Evolutionary conservation across 1,139 yeast species (phyloP), one percentile per base, ranked within the genome.

Genomic region (Blastobotrys aristatus): DNA sequence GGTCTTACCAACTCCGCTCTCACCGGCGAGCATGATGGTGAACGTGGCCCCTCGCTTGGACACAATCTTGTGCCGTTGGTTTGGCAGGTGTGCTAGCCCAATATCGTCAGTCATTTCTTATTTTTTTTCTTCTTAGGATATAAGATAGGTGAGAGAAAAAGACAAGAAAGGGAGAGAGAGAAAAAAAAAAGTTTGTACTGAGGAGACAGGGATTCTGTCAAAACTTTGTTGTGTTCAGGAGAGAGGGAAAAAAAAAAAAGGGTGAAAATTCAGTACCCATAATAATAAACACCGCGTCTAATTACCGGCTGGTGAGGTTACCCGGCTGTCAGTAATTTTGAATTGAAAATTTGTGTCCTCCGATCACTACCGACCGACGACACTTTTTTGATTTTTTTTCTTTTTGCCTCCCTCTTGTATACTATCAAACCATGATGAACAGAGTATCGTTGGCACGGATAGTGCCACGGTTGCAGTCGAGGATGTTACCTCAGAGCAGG

Each of bases 1-100:
- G 37, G 97, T 88, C 67, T 92, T 71, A 43, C 75, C 97, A 46
- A 89, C 74, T 4, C 97, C 97, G 50, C 92, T 82, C 69, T 90
- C 97, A 60, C 98, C 98, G 41, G 95, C 94, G 38, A 92, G 84
- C 97, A 92, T 88, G 56, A 92, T 61, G 46, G 97, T 92, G 73
- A 90, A 86, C 21, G 84, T 78, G 50, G 95, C 90, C 39, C 97
- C 98, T 56, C 82, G 77, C 59, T 86, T 84, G 56, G 95, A 84
- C 48, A 90, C 89, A 58, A 88, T 84, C 67, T 88, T 90, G 72
- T 87, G 88, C 84, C 94, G 78, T 73, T 92, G 98, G 65, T 89
- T 89, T 50, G 98, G 97, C 60, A 92, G 76, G 60, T 87, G 85
- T 49, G 95, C 80, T 59, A 90, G 82, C 54, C 98, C 98, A 57